Conservation (phyloP, 2,329 filamentous ascomycete genomes). For the Diaporthe velutina region DNA sequence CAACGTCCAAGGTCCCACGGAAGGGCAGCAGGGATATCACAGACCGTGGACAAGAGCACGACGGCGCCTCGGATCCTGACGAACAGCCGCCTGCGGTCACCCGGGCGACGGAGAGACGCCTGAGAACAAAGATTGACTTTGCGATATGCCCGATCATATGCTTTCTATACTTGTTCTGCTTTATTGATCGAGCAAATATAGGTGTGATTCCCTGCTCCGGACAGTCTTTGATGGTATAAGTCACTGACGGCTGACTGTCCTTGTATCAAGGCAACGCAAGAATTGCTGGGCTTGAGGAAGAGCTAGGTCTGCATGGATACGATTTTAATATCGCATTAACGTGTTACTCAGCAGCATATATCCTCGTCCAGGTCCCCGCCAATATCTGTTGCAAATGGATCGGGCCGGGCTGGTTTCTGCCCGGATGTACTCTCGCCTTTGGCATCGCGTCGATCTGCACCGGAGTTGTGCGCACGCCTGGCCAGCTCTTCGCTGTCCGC, state of each 20-base stretch:
- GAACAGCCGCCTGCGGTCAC: neutral
- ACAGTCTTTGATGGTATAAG: neutral
- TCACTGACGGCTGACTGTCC: neutral
- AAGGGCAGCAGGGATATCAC: too few species aligned
- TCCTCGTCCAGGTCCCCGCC: slow-evolving; percentile 72
- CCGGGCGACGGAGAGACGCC: neutral
- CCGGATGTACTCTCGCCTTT: slow-evolving; percentile 66
- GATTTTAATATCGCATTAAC: slow-evolving; percentile 73
- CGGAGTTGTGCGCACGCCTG: slow-evolving; percentile 67
- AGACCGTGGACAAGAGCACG: neutral
- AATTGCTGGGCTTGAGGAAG: slow-evolving; percentile 67
- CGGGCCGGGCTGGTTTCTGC: slow-evolving; percentile 74
- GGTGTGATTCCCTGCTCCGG: slow-evolving; percentile 53
- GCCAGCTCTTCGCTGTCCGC: slow-evolving; percentile 62
- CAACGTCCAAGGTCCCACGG: neutral
- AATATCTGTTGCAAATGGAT: slow-evolving; percentile 73
- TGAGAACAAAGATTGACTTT: slow-evolving; percentile 69
- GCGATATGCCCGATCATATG: slow-evolving; percentile 73
- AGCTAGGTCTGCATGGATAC: slow-evolving; percentile 65
- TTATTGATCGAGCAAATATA: slow-evolving; percentile 78
- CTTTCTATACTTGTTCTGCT: slow-evolving; percentile 76
- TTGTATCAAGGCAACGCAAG: slow-evolving; percentile 64
- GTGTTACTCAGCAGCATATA: slow-evolving; percentile 73
- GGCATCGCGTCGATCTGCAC: slow-evolving; percentile 69
- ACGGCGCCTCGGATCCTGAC: neutral